Evolutionary conservation across 176 grass and related monocot species (phyloP), one percentile per base, ranked within the genome.

Genomic region (Phyllostachys edulis): DNA sequence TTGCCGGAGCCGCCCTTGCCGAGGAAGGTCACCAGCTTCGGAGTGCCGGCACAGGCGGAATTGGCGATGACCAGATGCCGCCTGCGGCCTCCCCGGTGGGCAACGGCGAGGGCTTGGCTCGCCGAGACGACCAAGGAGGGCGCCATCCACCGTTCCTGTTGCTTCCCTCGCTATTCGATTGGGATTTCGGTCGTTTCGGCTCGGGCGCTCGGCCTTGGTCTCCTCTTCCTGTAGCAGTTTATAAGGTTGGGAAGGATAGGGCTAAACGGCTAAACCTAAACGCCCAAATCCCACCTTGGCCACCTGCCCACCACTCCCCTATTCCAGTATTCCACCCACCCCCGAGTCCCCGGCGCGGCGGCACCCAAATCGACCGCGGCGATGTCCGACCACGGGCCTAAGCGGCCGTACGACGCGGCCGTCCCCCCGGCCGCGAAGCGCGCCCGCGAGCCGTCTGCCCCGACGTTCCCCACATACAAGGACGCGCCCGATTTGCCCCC

Each of bases 1-100:
- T 98, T 98, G 52, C 96, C 93, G 57, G 93, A 90, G 50, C 91
- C 93, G 16, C 93, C 91, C 80, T 98, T 98, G 7, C 96, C 96
- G 45, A 96, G 85, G 60, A 98, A 98, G n/a, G 96, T 92, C 72
- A 95, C 89, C 85, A 98, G 80, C 74, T 89, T 93, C 64, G 96
- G 85, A 77, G 67, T 24, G 46, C 73, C 39, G 32, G 73, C 84
- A 32, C 79, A 80, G 41, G 60, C 50, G 60, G 80, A 68, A 60
- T 62, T 79, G 68, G 80, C 60, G 74, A 87, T 7, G 50, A 84
- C 84, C 84, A 90, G 26, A 51, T 57, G 41, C 60, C 50, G 32
- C 39, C 49, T 74, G 24, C 73, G 50, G 68, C 79, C 67, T 78
- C 80, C 55, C 84, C 68, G 60, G 56, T 44, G 40, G 23, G 32